A percentile compares a stretch with the other conserved stretches of the same genome.
Conservation (phyloP, 371 early-diverging fungal species). For the Mucor plumbeus region DNA sequence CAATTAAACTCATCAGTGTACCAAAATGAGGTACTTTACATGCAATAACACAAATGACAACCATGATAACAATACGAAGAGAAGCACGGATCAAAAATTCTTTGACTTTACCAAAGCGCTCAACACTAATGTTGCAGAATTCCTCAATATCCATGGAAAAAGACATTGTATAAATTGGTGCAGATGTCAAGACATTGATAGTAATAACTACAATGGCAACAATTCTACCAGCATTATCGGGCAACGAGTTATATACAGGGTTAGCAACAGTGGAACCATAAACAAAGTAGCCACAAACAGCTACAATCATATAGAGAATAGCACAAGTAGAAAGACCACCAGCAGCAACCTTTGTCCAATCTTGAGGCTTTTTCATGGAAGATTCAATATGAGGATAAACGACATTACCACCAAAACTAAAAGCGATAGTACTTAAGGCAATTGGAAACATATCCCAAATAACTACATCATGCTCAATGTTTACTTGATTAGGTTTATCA, state of each 20-base stretch:
- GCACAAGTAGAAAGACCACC: slow-evolving; percentile 75
- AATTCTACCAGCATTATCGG: slow-evolving; percentile 64
- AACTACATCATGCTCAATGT: slow-evolving; percentile 46
- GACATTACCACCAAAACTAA: slow-evolving; percentile 82
- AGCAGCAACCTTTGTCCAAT: slow-evolving; percentile 73
- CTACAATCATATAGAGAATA: slow-evolving; percentile 75
- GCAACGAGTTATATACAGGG: slow-evolving; percentile 78
- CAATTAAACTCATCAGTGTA: slow-evolving; percentile 82
- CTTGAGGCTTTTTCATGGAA: slow-evolving; percentile 79
- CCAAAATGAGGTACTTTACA: slow-evolving; percentile 82
- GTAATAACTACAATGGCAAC: slow-evolving; percentile 78
- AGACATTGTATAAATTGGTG: slow-evolving; percentile 78
- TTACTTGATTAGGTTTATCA: slow-evolving; percentile 27
- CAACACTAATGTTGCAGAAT: slow-evolving; percentile 55
- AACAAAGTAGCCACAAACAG: slow-evolving; percentile 78
- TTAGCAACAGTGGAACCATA: slow-evolving; percentile 73
- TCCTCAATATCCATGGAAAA: slow-evolving; percentile 71
- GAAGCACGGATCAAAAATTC: slow-evolving; percentile 28
- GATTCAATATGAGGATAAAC: slow-evolving; percentile 84
- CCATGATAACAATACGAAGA: slow-evolving; percentile 43
- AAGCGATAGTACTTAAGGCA: slow-evolving; percentile 69
- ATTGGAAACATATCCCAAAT: slow-evolving; percentile 60
- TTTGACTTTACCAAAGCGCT: slow-evolving; percentile 40
- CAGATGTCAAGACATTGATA: slow-evolving; percentile 77
- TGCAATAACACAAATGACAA: slow-evolving; percentile 61